phyloP scores from a whole-genome alignment of 2,329 filamentous ascomycete species.

The Tolypocladium paradoxum region DNA sequence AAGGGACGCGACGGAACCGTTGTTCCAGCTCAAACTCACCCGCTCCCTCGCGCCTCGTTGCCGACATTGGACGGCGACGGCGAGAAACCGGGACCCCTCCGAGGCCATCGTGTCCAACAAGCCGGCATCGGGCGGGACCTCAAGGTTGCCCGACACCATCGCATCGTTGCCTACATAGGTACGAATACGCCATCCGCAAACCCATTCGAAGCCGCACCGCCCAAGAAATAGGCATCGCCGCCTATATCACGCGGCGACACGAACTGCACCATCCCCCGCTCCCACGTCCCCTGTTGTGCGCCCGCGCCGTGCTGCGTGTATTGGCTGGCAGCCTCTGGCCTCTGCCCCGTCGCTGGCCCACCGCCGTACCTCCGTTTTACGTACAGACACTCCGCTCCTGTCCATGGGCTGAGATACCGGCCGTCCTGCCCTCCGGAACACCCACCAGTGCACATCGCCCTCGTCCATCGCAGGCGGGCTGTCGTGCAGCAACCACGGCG shows the following conservation, averaged over 20 bases:
- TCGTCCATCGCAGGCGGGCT: slow-evolving; percentile 8
- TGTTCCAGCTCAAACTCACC: neutral
- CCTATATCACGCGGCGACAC: neutral
- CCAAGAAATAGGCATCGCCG: neutral
- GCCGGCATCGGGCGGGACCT: neutral
- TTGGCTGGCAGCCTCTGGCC: slow-evolving; percentile 14
- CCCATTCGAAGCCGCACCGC: neutral
- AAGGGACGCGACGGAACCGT: neutral
- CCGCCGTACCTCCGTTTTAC: slow-evolving; percentile 23
- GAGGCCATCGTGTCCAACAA: neutral
- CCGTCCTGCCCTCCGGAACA: slow-evolving; percentile 1
- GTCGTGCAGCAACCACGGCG: slow-evolving; percentile 13
- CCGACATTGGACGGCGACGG: neutral
- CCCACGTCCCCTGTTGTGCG: slow-evolving; percentile 5
- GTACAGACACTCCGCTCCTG: slow-evolving; percentile 16
- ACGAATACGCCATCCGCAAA: neutral
- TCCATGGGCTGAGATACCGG: slow-evolving; percentile 6
- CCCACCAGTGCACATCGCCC: slow-evolving; percentile 5
- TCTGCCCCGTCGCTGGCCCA: slow-evolving; percentile 17
- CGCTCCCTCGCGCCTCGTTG: neutral
- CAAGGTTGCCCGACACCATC: neutral
- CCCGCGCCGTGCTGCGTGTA: slow-evolving; percentile 10
- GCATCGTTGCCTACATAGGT: too few relatives aligned
- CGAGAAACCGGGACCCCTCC: neutral
- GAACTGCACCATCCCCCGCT: neutral